These are phyloP conservation scores for Nicotiana noctiflora DNA, from an alignment of 257 asterid genomes.

Conservation along the genomic window DNA sequence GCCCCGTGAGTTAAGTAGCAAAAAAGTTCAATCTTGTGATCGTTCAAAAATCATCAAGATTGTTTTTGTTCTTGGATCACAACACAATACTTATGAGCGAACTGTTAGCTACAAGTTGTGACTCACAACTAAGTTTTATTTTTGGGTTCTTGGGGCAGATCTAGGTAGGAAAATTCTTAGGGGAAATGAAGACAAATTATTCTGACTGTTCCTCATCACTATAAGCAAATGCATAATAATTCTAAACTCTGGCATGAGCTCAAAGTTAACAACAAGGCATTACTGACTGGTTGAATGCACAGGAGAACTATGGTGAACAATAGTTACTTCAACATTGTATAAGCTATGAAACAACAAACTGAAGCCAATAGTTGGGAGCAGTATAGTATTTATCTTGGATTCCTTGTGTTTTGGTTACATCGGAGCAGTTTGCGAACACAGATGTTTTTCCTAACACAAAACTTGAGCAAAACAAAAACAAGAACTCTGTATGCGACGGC, in stretches of 20 bases:
- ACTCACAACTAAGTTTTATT: no score
- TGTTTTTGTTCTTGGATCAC: neutral
- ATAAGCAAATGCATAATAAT: neutral
- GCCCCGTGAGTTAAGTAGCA: neutral
- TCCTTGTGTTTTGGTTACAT: slow-evolving; percentile 39
- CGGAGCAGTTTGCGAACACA: slow-evolving; percentile 28
- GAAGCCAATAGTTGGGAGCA: slow-evolving; percentile 1
- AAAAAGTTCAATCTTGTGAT: no score
- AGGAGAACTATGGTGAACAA: neutral
- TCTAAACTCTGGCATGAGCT: neutral
- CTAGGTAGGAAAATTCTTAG: neutral
- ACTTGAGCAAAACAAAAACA: slow-evolving; percentile 50
- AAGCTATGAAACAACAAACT: neutral
- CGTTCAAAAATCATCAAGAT: neutral
- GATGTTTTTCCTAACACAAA: slow-evolving; percentile 42
- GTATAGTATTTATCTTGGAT: slow-evolving; percentile 30
- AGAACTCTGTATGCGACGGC: slow-evolving; percentile 62
- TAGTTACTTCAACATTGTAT: neutral
- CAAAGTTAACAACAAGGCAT: neutral
- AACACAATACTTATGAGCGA: neutral
- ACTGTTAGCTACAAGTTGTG: no score
- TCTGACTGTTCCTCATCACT: neutral
- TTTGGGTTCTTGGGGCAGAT: neutral
- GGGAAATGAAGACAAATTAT: neutral
- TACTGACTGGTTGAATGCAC: neutral